These are phyloP conservation scores for Scheffersomyces titani DNA, from an alignment of 1,139 yeast genomes.

Conservation along the genomic window DNA sequence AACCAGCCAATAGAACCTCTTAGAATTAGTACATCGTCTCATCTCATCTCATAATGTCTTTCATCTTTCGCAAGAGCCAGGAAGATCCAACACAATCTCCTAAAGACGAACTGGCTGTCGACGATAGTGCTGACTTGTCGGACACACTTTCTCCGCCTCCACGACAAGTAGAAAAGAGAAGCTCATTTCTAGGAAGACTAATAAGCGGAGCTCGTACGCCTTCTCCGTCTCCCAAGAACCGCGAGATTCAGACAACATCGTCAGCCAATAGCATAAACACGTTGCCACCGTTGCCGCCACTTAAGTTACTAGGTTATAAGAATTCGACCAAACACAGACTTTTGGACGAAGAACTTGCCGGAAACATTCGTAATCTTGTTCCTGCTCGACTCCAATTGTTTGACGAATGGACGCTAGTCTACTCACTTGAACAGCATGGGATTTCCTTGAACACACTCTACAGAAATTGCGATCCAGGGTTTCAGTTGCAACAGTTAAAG, in stretches of 20 bases:
- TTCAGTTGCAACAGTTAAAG: slow-evolving; percentile 29
- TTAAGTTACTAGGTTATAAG: slow-evolving; percentile 54
- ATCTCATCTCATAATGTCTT: not conserved
- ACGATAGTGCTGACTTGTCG: not conserved
- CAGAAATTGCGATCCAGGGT: slow-evolving; percentile 34
- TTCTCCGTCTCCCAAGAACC: not conserved
- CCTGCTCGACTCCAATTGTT: slow-evolving; percentile 79
- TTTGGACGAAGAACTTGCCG: slow-evolving; percentile 62
- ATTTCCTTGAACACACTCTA: slow-evolving; percentile 79
- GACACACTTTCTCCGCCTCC: not conserved
- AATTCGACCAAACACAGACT: slow-evolving; percentile 57
- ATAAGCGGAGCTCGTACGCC: not conserved
- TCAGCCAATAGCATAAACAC: not conserved
- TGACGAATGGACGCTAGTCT: slow-evolving; percentile 75
- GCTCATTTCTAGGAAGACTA: not conserved
- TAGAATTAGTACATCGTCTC: not conserved
- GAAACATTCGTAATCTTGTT: slow-evolving; percentile 67
- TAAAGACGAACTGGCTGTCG: not conserved
- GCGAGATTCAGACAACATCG: not conserved
- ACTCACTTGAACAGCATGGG: slow-evolving; percentile 90
- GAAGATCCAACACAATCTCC: not conserved
- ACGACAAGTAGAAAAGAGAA: not conserved
- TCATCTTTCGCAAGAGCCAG: not conserved
- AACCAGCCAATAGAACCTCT: not conserved
- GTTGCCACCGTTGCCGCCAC: slow-evolving; percentile 38